Conservation (phyloP, 78 protist species). For the slime mould (Dictyostelium discoideum) region dicty_2.7 NC_007090.3:2281501-2282000, state of each 20-base stretch:
- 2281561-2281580: neutral
- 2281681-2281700: neutral
- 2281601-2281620: no score
- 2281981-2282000: neutral
- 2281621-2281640: neutral
- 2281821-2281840: neutral
- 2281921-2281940: neutral
- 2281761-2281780: neutral
- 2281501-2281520: neutral
- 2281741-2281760: neutral
- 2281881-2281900: neutral
- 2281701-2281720: neutral
- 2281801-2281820: constrained; percentile 2
- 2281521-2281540: neutral
- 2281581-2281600: neutral
- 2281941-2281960: neutral
- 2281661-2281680: neutral
- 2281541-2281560: neutral
- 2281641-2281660: neutral
- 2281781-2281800: neutral
- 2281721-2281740: neutral
- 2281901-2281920: neutral
- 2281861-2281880: neutral
- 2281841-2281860: neutral
- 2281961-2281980: neutral